These are phyloP conservation scores for Umbelopsis sp. DNA, from an alignment of 192 early-diverging fungal genomes.

Conservation along the genomic window DNA sequence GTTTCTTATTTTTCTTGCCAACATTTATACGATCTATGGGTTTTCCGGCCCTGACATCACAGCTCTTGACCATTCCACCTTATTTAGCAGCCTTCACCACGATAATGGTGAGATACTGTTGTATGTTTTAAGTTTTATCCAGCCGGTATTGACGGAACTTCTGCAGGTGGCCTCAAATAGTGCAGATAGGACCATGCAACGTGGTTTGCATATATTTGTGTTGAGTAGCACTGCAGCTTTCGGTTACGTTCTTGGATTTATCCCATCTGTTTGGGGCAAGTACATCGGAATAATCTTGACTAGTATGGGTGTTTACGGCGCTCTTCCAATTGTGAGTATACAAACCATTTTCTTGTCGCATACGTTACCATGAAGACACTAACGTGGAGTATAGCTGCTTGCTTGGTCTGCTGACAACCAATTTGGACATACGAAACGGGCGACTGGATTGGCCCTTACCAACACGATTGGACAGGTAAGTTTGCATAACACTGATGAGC, in stretches of 20 bases:
- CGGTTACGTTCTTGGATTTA: conserved; percentile 7
- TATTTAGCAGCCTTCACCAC: conserved; percentile 32
- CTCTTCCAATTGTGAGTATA: not conserved
- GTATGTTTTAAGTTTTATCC: too few relatives aligned
- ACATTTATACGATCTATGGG: conserved; percentile 51
- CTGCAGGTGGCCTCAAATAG: not conserved
- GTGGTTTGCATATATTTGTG: conserved; percentile 42
- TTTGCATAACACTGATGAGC: too few relatives aligned
- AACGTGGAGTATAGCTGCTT: not conserved
- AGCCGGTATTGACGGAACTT: too few relatives aligned
- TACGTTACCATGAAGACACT: not conserved
- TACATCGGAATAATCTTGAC: conserved; percentile 1
- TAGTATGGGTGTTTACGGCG: not conserved
- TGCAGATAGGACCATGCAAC: conserved; percentile 29
- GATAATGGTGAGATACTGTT: not conserved
- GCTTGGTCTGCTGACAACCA: conserved; percentile 64
- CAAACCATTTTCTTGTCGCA: not conserved
- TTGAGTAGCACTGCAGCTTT: conserved; percentile 23
- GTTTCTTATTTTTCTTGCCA: conserved; percentile 53
- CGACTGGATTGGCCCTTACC: conserved; percentile 51
- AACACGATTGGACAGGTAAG: conserved; percentile 50
- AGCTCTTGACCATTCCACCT: conserved; percentile 45
- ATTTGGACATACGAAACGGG: conserved; percentile 59
- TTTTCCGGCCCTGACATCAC: conserved; percentile 40
- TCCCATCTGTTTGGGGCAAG: not conserved